These are phyloP conservation scores for Ophiobolus disseminans DNA, from an alignment of 2,329 filamentous ascomycete species.

Conservation along the genomic window DNA sequence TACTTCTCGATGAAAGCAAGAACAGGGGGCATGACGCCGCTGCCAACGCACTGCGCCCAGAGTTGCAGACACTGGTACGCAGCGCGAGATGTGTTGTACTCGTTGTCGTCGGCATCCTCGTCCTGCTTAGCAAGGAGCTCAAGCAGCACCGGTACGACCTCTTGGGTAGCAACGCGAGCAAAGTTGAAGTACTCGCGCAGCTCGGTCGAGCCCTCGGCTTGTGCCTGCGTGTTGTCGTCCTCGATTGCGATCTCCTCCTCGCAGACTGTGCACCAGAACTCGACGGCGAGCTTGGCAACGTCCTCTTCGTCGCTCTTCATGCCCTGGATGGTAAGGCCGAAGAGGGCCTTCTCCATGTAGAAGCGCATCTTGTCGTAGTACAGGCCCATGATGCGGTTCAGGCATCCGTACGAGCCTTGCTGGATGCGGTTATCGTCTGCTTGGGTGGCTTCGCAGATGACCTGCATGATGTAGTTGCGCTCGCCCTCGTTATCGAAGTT, in stretches of 20 bases:
- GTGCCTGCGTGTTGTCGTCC: slow-evolving; percentile 85
- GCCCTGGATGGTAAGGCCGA: slow-evolving; percentile 94
- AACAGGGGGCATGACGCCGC: slow-evolving; percentile 83
- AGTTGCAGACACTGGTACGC: slow-evolving; percentile 96
- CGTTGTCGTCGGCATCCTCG: slow-evolving; percentile 93
- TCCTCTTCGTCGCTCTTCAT: slow-evolving; percentile 99
- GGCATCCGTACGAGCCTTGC: slow-evolving; percentile 92
- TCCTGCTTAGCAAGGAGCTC: slow-evolving; percentile 94
- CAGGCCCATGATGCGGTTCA: slow-evolving; percentile 97
- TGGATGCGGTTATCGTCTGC: slow-evolving; percentile 90
- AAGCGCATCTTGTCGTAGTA: slow-evolving; percentile 99
- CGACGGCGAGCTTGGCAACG: slow-evolving; percentile 95
- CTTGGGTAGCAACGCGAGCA: slow-evolving; percentile 86
- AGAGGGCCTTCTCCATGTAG: slow-evolving; percentile 99
- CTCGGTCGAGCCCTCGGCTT: slow-evolving; percentile 77
- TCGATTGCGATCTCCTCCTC: slow-evolving; percentile 98
- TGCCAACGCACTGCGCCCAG: slow-evolving; percentile 89
- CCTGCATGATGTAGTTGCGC: slow-evolving; percentile 99
- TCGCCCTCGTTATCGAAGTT: slow-evolving; percentile 99
- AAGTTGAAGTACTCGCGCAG: slow-evolving; percentile 96
- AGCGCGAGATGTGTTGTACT: slow-evolving; percentile 95
- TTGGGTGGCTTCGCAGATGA: slow-evolving; percentile 98
- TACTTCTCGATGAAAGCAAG: slow-evolving; percentile 91
- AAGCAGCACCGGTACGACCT: slow-evolving; percentile 92
- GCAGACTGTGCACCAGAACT: slow-evolving; percentile 99